Evolutionary conservation across 2,329 filamentous ascomycete species (phyloP), one percentile per base, ranked within the genome.

Genomic region (Aplosporella prunicola): DNA sequence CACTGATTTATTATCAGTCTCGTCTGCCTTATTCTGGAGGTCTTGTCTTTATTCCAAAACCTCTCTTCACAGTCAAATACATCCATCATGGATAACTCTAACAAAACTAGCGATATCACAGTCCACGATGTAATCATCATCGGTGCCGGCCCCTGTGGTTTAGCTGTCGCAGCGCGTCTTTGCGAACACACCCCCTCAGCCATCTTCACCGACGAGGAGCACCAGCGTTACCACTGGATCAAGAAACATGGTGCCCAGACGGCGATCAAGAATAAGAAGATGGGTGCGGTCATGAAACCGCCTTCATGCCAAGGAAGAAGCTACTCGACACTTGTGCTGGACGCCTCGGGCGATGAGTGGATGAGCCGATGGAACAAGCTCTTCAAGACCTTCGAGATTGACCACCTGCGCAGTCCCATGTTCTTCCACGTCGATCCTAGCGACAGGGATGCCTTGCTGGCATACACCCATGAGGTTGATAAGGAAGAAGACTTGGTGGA

Each of bases 141-240:
- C 26, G 83, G 83, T 7, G 81, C 77, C 5, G 83, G 84, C 0
- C 82, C 83, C 4, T 82, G 77, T 45, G 82, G 82, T 4, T 74
- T 89, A 3, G 81, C 80, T 5, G 74, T 82, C 5, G 81, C 84
- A 7, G 76, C 82, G 1, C 72, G 83, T 4, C 69, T 89, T 1
- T 71, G 73, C 27, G 83, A 89, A 57, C 68, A 71, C 38, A 82
- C 80, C 0, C 83, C 83, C 0, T 83, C 80, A 0, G 82, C 83
- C 2, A 74, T 87, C 35, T 89, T 89, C 59, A 88, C 83, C 0
- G 82, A 89, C 51, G 81, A 84, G 47, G 84, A 89, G 51, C 82
- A 89, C 50, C 76, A 80, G 27, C 71, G 83, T n/a, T 89, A 83
- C 53, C 76, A 83, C 56, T 87, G 82, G 79, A 78, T 86, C 40